Base-by-base conservation (phyloP, 495 filamentous ascomycete species). In the Aspergillus saccharolyticus region DNA sequence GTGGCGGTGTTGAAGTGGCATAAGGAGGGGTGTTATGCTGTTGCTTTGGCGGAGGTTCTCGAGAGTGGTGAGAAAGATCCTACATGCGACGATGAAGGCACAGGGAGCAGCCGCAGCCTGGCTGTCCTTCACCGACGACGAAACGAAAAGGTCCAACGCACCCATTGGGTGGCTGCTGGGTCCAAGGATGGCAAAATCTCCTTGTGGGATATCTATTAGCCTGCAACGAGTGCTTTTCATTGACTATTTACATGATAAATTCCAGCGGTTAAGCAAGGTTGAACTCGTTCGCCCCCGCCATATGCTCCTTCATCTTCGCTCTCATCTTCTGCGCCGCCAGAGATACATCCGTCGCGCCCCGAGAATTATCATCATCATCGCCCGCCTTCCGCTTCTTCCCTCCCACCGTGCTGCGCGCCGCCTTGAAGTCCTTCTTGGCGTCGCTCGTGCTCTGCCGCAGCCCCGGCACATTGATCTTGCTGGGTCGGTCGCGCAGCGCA, bases 1-100 rank as follows among this genome's bases (percentile, higher is more conserved):
- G 64, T 98, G 2, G 94, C 94, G 4, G 94, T 97, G 57, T 73
- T 97, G 60, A 96, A 95, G 72, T 97, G 95, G 94, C 93, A 97
- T 69, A 84, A 85, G 58, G 88, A 88, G 39, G 93, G 94, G 17
- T 91, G 88, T 61, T 97, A 96, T 74, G 82, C 88, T n/a, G 81
- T 87, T 48, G 87, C 85, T 18, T 96, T 97, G 77, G 86, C 88
- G 1, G 70, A 75, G 16, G 54, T 10, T 28, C 10, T 15, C n/a
- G 10, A 15, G 1, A 16, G 14, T 20, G 19, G 5, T 9, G 28
- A 52, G 21, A 25, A 51, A 15, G 33, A 56, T 4, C 45, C 7
- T 25, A 18, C 20, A 33, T 30, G 44, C 14, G 44, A 15, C 44
- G 39, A 45, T 14, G 33, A 42, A 65, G 59, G 42, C 15, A 44